Evolutionary conservation across 1,284 basidiomycete genomes (phyloP).

Genomic region (Apiotrichum gamsii): DNA sequence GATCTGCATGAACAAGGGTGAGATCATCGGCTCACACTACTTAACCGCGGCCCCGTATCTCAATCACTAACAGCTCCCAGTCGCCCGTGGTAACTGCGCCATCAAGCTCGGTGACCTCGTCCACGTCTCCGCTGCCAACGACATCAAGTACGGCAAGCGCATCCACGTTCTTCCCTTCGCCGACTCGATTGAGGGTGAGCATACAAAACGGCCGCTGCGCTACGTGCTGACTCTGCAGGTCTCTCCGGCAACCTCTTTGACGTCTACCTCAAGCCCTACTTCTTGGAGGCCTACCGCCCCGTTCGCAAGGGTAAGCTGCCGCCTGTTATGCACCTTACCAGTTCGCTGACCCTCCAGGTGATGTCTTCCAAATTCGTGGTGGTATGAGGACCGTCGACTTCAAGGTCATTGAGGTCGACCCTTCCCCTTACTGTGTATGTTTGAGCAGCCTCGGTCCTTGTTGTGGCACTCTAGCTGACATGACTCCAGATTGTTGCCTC

Average conservation of each 20-base stretch:
- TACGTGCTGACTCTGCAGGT: slow-evolving; percentile 31
- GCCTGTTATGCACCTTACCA: slow-evolving; percentile 49
- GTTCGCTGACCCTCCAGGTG: slow-evolving; percentile 61
- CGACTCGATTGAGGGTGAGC: slow-evolving; percentile 79
- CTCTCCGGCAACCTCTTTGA: slow-evolving; percentile 98
- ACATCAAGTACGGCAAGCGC: slow-evolving; percentile 99
- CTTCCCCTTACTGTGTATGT: slow-evolving; percentile 41
- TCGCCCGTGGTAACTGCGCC: slow-evolving; percentile 95
- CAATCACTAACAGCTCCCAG: slow-evolving; percentile 44
- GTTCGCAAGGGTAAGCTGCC: slow-evolving; percentile 37
- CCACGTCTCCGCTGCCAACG: slow-evolving; percentile 89
- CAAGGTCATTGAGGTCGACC: slow-evolving; percentile 57
- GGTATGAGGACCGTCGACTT: slow-evolving; percentile 98
- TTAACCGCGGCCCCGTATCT: too few species aligned
- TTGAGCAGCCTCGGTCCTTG: not conserved
- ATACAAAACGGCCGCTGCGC: slow-evolving; percentile 38
- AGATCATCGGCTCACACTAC: too few species aligned
- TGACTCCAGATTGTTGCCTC: slow-evolving; percentile 37
- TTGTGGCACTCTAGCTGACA: not conserved
- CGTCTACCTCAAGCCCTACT: slow-evolving; percentile 97
- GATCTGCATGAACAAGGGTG: slow-evolving; percentile 92
- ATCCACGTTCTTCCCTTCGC: slow-evolving; percentile 97
- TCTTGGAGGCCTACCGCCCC: slow-evolving; percentile 69
- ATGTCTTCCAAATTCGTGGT: slow-evolving; percentile 97
- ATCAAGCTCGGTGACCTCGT: slow-evolving; percentile 96